Conservation (phyloP, 306 rosid species). For the Acacia confusa region DNA sequence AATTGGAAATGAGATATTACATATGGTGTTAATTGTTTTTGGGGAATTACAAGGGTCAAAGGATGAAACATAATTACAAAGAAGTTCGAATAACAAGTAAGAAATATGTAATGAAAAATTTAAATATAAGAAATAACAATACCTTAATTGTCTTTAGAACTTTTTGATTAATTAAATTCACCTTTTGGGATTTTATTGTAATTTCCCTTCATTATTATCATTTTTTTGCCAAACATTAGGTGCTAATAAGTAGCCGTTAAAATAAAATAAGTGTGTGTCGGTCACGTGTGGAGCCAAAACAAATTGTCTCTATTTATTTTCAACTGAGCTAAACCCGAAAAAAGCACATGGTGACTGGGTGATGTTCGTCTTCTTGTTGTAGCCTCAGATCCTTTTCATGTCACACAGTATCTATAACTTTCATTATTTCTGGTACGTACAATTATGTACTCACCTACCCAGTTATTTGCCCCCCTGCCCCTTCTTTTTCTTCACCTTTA, state of each 20-base stretch:
- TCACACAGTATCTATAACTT: not conserved
- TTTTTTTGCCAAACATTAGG: too few relatives aligned
- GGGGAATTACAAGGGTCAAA: too few relatives aligned
- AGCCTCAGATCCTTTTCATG: not conserved
- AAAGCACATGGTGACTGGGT: not conserved
- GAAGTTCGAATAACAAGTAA: too few relatives aligned
- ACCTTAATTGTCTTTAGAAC: too few relatives aligned
- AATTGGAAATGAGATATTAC: too few relatives aligned
- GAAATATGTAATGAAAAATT: too few relatives aligned
- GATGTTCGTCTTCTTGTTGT: not conserved
- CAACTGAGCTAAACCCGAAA: not conserved
- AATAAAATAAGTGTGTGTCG: not conserved
- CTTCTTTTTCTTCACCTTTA: not conserved
- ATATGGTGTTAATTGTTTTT: too few relatives aligned
- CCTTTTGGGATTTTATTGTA: too few relatives aligned
- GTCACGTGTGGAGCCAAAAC: not conserved
- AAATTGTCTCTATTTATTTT: not conserved
- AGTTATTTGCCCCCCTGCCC: not conserved
- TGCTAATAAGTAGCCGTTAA: not conserved
- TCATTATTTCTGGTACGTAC: not conserved
- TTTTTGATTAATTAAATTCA: too few relatives aligned
- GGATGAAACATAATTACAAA: too few relatives aligned
- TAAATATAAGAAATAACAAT: too few relatives aligned
- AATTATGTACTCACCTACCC: not conserved
- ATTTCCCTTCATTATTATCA: too few relatives aligned